Base-by-base conservation (phyloP, 805 yeast species). In the Danielia oregonensis region DNA sequence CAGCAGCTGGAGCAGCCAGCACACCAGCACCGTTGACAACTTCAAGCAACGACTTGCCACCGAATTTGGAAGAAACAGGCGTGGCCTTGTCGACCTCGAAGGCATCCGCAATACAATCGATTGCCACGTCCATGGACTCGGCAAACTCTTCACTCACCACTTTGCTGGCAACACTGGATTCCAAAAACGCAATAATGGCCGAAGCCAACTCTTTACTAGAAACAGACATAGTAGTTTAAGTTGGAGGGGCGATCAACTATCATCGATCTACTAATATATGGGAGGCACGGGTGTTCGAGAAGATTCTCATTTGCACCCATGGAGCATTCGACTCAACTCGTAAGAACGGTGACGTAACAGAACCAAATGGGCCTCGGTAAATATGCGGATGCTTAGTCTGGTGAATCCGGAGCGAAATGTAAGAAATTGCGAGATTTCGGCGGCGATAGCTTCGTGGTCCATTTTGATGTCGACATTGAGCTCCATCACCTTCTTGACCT, bases 81-180 rank as follows among this genome's bases (percentile, higher is more conserved):
- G 55, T 52, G 15, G 64, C 66, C 47, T 72, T 70, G 44, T 74
- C 69, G 17, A 89, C 79, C 32, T 70, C 79, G 57, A 82, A 91
- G 8, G 95, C 87, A 51, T 89, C 97, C 16, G 85, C 77, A 38
- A 93, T 77, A 67, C 97, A 87, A 54, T 87, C 96, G 46, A 88
- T 74, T 41, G 97, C 97, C 33, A 91, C 95, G 46, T 88, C 96
- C 48, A 91, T 70, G 7, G 96, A 86, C 49, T 93, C 97, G 37
- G 73, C 72, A 55, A 80, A 86, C 44, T 91, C 97, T 43, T 79
- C 84, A 24, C 82, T 63, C 29, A 89, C 75, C 27, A 74, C 74
- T 27, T 85, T 84, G 43, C 73, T 71, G 29, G 71, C 55, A 13
- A 83, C 74, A 8, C 85, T 63, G 12, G 65, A 51, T 49, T 76